A percentile compares a stretch with the other conserved stretches of the same genome.
Evolutionary conservation across 495 filamentous ascomycete species (phyloP).

Genomic region (Penicillium silybi): DNA sequence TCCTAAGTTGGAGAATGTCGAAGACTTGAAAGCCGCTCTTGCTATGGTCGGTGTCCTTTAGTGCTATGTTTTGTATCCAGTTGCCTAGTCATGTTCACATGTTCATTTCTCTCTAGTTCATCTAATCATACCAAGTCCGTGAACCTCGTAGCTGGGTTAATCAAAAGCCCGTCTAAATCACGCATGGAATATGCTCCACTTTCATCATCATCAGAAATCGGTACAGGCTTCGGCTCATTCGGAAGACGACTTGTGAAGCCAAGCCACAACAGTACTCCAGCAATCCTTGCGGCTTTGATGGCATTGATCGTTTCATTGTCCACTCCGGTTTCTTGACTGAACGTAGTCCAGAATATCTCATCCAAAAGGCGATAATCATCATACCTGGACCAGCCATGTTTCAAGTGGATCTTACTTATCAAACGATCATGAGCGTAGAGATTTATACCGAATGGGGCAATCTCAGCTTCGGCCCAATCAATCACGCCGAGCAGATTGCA

Average conservation of each 20-base stretch:
- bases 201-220: slow-evolving; percentile 34
- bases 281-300: slow-evolving; percentile 35
- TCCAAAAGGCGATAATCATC: slow-evolving; percentile 31
- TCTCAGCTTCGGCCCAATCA: slow-evolving; percentile 37
- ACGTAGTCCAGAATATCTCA: slow-evolving; percentile 30
- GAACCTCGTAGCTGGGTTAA: slow-evolving; percentile 33
- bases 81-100: too few relatives aligned
- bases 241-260: slow-evolving; percentile 41
- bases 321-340: slow-evolving; percentile 30
- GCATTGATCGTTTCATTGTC: slow-evolving; percentile 19
- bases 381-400: slow-evolving; percentile 35
- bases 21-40: slow-evolving; percentile 1
- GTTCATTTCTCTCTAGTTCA: not conserved
- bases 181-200: slow-evolving; percentile 36
- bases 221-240: slow-evolving; percentile 29
- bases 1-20: not conserved
- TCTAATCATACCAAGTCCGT: slow-evolving; percentile 13
- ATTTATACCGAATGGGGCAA: slow-evolving; percentile 37
- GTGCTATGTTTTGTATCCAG: not conserved
- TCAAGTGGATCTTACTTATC: slow-evolving; percentile 32
- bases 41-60: not conserved
- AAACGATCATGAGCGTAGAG: slow-evolving; percentile 33
- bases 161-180: slow-evolving; percentile 35
- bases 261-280: slow-evolving; percentile 29
- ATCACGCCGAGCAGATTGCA: slow-evolving; percentile 37